Evolutionary conservation across 2,329 filamentous ascomycete species (phyloP).

Genomic region (Didymella keratinophila): DNA sequence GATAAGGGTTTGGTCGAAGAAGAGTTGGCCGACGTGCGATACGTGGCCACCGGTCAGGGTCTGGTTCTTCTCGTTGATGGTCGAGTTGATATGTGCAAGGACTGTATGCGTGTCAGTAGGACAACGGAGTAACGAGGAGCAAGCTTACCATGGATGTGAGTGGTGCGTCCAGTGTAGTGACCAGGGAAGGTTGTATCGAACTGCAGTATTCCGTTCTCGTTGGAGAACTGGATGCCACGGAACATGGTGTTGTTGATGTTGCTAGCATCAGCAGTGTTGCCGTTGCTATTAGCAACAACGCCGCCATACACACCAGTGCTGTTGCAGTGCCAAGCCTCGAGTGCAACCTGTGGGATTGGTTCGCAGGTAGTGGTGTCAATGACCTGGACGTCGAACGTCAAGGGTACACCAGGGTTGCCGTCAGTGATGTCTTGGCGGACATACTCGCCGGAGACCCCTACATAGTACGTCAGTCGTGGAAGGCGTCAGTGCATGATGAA

Average conservation of each 20-base stretch:
- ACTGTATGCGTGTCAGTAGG: constrained; percentile 31
- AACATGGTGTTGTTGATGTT: constrained; percentile 49
- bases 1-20: constrained; percentile 68
- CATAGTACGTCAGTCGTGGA: background rate
- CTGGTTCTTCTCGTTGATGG: constrained; percentile 51
- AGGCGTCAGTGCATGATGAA: no score
- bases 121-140: background rate
- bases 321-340: constrained; percentile 58
- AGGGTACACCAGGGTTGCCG: constrained; percentile 55
- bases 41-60: constrained; percentile 58
- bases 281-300: constrained; percentile 50
- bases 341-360: constrained; percentile 54
- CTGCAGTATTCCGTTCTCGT: constrained; percentile 56
- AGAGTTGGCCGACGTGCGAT: constrained; percentile 69
- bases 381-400: constrained; percentile 60
- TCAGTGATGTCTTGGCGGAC: constrained; percentile 58
- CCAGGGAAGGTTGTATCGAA: constrained; percentile 58
- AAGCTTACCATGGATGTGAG: constrained; percentile 32
- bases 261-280: constrained; percentile 39
- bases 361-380: constrained; percentile 61
- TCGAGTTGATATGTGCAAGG: constrained; percentile 42
- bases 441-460: constrained; percentile 53
- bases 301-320: constrained; percentile 56
- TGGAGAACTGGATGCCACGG: constrained; percentile 57
- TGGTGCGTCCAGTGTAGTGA: constrained; percentile 40